Evolutionary conservation across 2,329 filamentous ascomycete species (phyloP), one percentile per base, ranked within the genome.

Genomic region (Emericellopsis cladophorae): DNA sequence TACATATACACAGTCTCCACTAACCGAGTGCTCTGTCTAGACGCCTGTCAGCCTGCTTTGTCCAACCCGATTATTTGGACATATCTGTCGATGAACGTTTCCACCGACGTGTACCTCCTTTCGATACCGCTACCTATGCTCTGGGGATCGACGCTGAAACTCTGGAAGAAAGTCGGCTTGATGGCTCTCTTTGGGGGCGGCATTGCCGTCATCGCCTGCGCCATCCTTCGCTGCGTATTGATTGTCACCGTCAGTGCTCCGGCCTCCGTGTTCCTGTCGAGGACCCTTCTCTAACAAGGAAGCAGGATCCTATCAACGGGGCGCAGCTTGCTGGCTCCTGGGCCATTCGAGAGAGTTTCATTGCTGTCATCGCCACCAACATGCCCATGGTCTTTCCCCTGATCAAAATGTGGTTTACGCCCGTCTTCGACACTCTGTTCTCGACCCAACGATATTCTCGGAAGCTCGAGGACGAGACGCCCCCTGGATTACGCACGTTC

Each of bases 31-130:
- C 7, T 7, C 32, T 18, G 14, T 14, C 32, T n/a, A 34, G 32
- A 67, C 44, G 51, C 54, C 36, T 72, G 69, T 44, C 66, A 71
- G 35, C 62, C 67, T 7, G 69, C 67, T 8, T 64, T 74, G 10
- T 70, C 71, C 0, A 61, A 61, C 14, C 64, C 66, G 38, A 61
- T 73, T 37, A 58, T 74, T 31, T 73, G 68, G 52, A 63, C 69
- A n/a, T 70, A 64, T 2, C 65, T 71, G 26, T 56, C 62, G 4
- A 56, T 70, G 44, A 79, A 77, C 46, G 64, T 76, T 3, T 47
- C 58, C 2, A 79, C 74, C 4, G 76, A 79, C 46, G 40, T 76
- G 1, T 79, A 78, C 46, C 59, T 79, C 14, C 68, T 79, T 42
- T 65, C 66, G 23, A 76, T 79, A 31, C 73, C 74, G 0, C 58